Evolutionary conservation across 306 rosid genomes (phyloP), one percentile per base, ranked within the genome.

Genomic region (Senna siamea): DNA sequence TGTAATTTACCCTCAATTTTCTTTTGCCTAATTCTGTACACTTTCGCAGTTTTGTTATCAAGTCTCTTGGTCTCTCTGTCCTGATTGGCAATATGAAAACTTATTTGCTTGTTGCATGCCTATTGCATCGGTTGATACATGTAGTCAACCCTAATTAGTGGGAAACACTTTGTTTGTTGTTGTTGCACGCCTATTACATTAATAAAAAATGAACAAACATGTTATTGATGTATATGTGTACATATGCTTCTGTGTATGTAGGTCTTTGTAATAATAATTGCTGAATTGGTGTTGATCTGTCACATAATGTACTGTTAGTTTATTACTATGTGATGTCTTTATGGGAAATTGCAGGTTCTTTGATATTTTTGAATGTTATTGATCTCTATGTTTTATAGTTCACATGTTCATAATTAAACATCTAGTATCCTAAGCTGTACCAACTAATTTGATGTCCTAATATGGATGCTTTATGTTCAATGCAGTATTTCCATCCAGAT

Each of bases 401-500:
- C 44, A 14, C 3, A 46, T 22, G 52, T 50, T 44, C 1, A 17
- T 35, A 5, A 35, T 52, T 13, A 22, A 37, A 18, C 32, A 62
- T 58, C 34, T 69, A 44, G 13, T 61, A 14, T 28, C 61, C 46
- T 77, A 57, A 61, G n/a, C 20, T 19, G 63, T 57, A 19, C 22
- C 46, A 46, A 34, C 44, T 66, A 60, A 61, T 59, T 65, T 23
- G 50, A 40, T 66, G 76, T 61, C 19, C 74, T 77, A 34, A 70
- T 66, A 19, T 44, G 73, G 57, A 38, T 66, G n/a, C 28, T 79
- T 53, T 57, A 66, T 80, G 76, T 77, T 78, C 34, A 37, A 72
- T 81, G 83, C 94, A 93, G 98, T 88, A 86, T 79, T 88, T 89
- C 78, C 96, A 91, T 87, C 92, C 90, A 7, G 98, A 91, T 82